These are phyloP conservation scores for Inga laurina DNA, from an alignment of 306 rosid genomes.

Conservation along the genomic window DNA sequence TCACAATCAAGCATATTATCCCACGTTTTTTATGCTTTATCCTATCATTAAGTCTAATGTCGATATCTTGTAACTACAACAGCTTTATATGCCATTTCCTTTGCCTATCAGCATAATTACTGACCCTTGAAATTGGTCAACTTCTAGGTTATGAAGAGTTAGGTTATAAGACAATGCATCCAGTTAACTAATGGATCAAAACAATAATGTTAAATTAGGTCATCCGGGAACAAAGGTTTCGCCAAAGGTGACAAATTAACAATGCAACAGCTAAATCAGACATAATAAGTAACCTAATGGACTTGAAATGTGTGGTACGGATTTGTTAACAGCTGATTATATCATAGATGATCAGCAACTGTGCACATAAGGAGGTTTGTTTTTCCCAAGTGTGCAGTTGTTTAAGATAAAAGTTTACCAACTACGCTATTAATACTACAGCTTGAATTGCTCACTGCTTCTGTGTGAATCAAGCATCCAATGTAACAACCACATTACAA, in stretches of 20 bases:
- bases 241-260: background rate
- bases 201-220: background rate
- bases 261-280: background rate
- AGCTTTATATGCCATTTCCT: slow-evolving; percentile 8
- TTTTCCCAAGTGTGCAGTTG: background rate
- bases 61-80: slow-evolving; percentile 8
- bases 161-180: background rate
- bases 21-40: slow-evolving; percentile 6
- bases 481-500: background rate
- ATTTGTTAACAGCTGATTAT: background rate
- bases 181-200: background rate
- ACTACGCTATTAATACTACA: background rate
- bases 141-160: slow-evolving; percentile 5
- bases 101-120: background rate
- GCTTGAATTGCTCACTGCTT: background rate
- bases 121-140: slow-evolving; percentile 8
- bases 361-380: background rate
- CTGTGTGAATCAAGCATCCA: background rate
- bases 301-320: background rate
- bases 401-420: background rate
- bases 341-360: background rate
- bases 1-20: background rate
- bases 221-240: background rate
- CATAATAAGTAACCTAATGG: background rate
- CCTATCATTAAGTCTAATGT: background rate